Conservation (phyloP, 345 rosid genomes). For the Triadica sebifera region DNA sequence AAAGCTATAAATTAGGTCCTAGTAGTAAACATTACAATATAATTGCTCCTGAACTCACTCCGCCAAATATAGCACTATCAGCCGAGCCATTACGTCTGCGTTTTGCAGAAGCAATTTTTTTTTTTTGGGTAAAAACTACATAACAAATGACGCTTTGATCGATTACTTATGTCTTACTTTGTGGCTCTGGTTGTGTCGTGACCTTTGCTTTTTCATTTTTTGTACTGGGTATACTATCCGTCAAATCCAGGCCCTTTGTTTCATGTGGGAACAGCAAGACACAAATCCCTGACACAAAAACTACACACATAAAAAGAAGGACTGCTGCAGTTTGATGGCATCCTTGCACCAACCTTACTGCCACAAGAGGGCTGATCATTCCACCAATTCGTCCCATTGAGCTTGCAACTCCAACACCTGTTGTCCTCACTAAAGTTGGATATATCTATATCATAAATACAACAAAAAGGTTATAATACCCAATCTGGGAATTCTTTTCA, state of each 20-base stretch:
- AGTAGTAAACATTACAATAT: too few relatives aligned
- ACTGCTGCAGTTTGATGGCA: conserved; percentile 73
- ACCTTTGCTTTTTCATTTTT: conserved; percentile 12
- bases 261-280: conserved; percentile 73
- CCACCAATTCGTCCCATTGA: conserved; percentile 93
- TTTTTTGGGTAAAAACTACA: neutral
- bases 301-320: conserved; percentile 56
- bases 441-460: conserved; percentile 46
- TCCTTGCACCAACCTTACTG: conserved; percentile 75
- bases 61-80: too few relatives aligned
- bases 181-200: neutral
- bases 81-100: too few relatives aligned
- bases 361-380: conserved; percentile 80
- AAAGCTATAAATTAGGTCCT: too few relatives aligned
- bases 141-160: neutral
- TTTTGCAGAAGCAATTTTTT: neutral
- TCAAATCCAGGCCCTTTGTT: conserved; percentile 72
- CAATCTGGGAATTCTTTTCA: neutral
- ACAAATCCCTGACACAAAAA: conserved; percentile 58
- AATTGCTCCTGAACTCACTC: too few relatives aligned
- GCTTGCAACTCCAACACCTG: conserved; percentile 86
- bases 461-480: neutral
- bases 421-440: conserved; percentile 85
- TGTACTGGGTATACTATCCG: conserved; percentile 40
- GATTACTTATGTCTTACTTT: neutral